Evolutionary conservation across 345 rosid genomes (phyloP).

Genomic region (Murraya paniculata): DNA sequence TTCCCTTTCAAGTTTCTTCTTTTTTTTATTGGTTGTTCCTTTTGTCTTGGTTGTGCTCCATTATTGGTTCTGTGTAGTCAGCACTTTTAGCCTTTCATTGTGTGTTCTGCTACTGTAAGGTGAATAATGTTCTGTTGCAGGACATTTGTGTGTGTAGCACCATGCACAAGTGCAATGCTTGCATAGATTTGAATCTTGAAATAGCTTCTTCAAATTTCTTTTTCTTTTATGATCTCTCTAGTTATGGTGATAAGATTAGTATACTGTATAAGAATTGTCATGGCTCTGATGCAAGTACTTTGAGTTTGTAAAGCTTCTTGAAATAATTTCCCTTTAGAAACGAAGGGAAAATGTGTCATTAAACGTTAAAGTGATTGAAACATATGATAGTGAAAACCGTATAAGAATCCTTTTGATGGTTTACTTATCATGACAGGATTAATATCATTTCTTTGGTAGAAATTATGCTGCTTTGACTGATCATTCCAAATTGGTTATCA

Average conservation of each 20-base stretch:
- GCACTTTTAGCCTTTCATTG: background rate
- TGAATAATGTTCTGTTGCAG: too few species aligned
- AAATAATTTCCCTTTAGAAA: background rate
- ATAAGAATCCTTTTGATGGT: too few species aligned
- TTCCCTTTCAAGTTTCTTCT: background rate
- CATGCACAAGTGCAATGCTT: background rate
- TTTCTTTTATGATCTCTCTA: background rate
- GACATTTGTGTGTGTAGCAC: background rate
- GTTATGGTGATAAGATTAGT: background rate
- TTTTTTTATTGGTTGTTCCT: background rate
- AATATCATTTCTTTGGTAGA: too few species aligned
- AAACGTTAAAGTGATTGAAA: background rate
- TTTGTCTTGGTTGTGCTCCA: background rate
- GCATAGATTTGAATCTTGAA: background rate
- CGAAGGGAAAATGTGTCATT: background rate
- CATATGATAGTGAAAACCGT: background rate
- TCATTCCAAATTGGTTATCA: too few species aligned
- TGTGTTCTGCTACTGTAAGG: background rate
- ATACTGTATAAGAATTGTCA: background rate
- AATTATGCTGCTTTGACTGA: too few species aligned
- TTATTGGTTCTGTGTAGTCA: background rate
- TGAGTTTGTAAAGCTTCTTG: background rate
- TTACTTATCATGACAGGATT: too few species aligned
- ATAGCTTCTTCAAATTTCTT: background rate
- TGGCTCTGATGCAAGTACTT: background rate